Percentiles rank a stretch among this genome's conserved stretches.
These are phyloP conservation scores for Alisma plantagoaquatica DNA, from an alignment of 106 monocot genomes.

Conservation along the genomic window DNA sequence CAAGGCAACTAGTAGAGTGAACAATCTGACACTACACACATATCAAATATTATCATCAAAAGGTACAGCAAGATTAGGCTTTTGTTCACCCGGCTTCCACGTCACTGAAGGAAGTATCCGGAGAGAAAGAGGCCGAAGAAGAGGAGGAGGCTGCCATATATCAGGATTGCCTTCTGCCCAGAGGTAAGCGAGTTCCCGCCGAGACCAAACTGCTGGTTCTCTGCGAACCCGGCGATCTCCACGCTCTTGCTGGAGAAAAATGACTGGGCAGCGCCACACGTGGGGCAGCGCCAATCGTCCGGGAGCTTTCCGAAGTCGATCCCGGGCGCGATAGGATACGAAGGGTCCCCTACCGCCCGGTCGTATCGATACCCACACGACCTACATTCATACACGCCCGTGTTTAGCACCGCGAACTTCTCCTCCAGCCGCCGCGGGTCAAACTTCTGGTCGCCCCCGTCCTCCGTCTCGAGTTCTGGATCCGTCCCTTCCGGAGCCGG, in stretches of 20 bases:
- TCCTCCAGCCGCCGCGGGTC: conserved; percentile 54
- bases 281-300: conserved; percentile 90
- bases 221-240: conserved; percentile 86
- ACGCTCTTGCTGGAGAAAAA: conserved; percentile 90
- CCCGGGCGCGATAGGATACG: conserved; percentile 83
- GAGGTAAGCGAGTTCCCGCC: conserved; percentile 75
- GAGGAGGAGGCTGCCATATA: conserved; percentile 59
- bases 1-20: no score
- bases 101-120: conserved; percentile 88
- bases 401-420: conserved; percentile 78
- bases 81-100: no score
- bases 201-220: conserved; percentile 89
- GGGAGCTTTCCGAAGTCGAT: conserved; percentile 63
- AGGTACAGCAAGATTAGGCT: no score
- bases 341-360: conserved; percentile 58
- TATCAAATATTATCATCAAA: no score
- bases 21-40: no score
- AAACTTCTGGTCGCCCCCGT: conserved; percentile 2
- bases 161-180: conserved; percentile 69
- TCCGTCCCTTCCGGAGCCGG: no score
- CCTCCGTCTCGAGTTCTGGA: conserved; percentile 1
- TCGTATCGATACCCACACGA: conserved; percentile 81
- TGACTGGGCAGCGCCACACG: conserved; percentile 76
- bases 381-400: conserved; percentile 75
- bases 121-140: conserved; percentile 59